phyloP scores from a whole-genome alignment of 202 grass and related monocot species.

The Zoysia matrella region DNA sequence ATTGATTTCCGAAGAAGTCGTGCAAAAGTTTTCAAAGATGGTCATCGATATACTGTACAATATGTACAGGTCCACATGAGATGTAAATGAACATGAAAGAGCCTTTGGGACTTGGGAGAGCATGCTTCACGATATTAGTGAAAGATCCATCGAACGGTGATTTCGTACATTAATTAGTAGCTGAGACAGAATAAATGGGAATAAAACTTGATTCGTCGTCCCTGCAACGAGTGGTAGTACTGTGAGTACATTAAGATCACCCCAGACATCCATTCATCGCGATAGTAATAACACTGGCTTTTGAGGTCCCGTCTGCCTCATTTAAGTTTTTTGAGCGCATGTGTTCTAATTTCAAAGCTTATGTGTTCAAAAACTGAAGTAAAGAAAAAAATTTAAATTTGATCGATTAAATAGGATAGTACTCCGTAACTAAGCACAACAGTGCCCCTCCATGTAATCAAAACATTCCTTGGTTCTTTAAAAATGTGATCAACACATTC shows the following conservation, averaged over 20 bases:
- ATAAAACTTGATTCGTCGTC: slow-evolving; percentile 25
- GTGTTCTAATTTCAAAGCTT: not conserved
- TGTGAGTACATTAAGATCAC: not conserved
- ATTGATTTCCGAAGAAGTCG: no score
- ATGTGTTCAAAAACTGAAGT: not conserved
- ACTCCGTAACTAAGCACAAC: not conserved
- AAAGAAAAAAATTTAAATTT: not conserved
- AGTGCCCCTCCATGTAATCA: no score
- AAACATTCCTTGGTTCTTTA: no score
- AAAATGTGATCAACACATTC: slow-evolving; percentile 14
- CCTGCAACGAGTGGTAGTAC: slow-evolving; percentile 13
- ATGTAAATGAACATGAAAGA: not conserved
- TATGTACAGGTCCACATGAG: no score
- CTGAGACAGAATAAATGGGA: slow-evolving; percentile 24
- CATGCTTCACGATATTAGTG: not conserved
- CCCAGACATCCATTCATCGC: slow-evolving; percentile 21
- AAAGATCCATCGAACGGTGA: not conserved
- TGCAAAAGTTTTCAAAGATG: no score
- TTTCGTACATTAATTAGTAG: not conserved
- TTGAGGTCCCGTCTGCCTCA: slow-evolving; percentile 5
- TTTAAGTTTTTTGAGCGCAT: not conserved
- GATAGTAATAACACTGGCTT: slow-evolving; percentile 4
- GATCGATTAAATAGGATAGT: not conserved
- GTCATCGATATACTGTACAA: no score
- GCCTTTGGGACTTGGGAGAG: not conserved